Evolutionary conservation across 306 rosid species (phyloP).

Genomic region (Citrullus mucosospermus): DNA sequence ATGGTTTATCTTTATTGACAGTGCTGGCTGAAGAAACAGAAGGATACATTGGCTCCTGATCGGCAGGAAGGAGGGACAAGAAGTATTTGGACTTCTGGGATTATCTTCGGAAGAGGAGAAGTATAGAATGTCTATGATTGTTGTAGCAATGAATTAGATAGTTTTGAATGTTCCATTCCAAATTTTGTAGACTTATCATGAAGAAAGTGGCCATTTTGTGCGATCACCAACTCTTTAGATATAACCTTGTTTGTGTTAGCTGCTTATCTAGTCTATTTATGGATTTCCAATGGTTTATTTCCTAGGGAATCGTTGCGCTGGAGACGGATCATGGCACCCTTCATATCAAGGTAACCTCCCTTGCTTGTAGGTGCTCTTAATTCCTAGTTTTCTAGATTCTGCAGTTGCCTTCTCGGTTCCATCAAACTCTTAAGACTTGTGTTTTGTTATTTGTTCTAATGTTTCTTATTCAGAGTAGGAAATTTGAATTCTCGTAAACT

Average conservation of each 20-base stretch:
- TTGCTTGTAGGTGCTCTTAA: neutral
- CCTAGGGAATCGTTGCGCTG: conserved; percentile 73
- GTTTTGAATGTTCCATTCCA: neutral
- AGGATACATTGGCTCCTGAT: conserved; percentile 63
- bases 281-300: conserved; percentile 4
- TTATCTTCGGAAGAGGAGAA: conserved; percentile 85
- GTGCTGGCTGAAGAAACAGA: conserved; percentile 99
- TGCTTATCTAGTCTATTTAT: conserved; percentile 2
- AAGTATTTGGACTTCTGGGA: conserved; percentile 82
- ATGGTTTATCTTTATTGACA: conserved; percentile 11
- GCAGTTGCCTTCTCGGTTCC: neutral
- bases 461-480: neutral
- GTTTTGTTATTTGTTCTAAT: neutral
- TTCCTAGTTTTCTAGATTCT: neutral
- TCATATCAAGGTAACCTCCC: conserved; percentile 60
- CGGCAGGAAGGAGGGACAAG: conserved; percentile 33
- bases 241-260: neutral
- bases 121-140: conserved; percentile 21
- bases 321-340: conserved; percentile 64
- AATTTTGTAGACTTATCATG: neutral
- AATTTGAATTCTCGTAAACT: neutral
- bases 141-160: neutral
- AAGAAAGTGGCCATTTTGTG: neutral
- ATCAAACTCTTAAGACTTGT: neutral
- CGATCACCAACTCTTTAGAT: neutral